phyloP scores from a whole-genome alignment of 2,329 filamentous ascomycete genomes.

The Massarina eburnea region DNA sequence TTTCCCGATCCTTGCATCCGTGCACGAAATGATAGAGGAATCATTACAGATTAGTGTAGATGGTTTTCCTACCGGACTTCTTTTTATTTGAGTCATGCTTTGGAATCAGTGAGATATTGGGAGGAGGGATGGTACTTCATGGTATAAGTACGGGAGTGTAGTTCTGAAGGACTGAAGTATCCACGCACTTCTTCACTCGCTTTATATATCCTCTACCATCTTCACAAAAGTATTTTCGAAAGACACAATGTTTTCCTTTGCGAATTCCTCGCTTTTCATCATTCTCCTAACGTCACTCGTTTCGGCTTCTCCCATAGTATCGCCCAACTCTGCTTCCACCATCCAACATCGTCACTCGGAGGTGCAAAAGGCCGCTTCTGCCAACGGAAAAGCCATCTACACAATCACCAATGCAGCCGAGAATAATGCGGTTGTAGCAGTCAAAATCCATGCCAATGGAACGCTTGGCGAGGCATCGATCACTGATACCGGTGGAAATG shows the following conservation, averaged over 20 bases:
- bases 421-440: constrained; percentile 52
- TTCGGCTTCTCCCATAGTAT: neutral
- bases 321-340: neutral
- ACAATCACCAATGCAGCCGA: constrained; percentile 56
- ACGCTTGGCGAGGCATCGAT: constrained; percentile 47
- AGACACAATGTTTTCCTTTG: too few relatives aligned
- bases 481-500: constrained; percentile 52
- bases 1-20: neutral
- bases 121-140: too few relatives aligned
- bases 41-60: neutral
- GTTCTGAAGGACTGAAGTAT: too few relatives aligned
- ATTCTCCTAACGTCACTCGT: neutral
- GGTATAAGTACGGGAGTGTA: too few relatives aligned
- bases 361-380: neutral
- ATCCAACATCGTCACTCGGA: constrained; percentile 4
- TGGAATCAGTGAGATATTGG: neutral
- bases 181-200: too few relatives aligned
- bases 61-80: too few relatives aligned
- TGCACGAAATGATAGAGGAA: neutral
- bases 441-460: constrained; percentile 53
- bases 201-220: too few relatives aligned
- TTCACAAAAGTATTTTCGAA: too few relatives aligned
- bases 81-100: too few relatives aligned
- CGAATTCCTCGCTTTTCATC: too few relatives aligned
- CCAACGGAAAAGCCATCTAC: constrained; percentile 54